These are phyloP conservation scores for Chimonanthus praecox DNA, from an alignment of 164 flowering plant genomes.

Conservation along the genomic window DNA sequence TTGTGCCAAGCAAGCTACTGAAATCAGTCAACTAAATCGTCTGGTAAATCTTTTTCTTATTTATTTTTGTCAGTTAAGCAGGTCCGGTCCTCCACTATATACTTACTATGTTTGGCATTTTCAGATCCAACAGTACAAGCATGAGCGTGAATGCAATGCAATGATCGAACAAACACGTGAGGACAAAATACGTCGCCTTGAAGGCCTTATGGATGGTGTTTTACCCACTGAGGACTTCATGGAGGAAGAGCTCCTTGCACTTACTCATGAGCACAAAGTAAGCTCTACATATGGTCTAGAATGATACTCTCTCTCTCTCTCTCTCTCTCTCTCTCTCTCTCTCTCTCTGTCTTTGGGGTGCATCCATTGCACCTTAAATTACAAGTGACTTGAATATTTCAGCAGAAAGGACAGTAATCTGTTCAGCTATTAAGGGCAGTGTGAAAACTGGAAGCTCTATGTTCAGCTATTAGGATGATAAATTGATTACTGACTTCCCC, in stretches of 20 bases:
- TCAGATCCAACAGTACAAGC: conserved; percentile 96
- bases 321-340: too few relatives aligned
- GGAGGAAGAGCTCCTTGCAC: conserved; percentile 72
- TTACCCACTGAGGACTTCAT: conserved; percentile 79
- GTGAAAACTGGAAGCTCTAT: too few relatives aligned
- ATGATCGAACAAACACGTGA: conserved; percentile 78
- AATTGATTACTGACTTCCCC: too few relatives aligned
- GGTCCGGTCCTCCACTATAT: background rate
- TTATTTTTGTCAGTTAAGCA: background rate
- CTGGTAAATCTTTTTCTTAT: conserved; percentile 39
- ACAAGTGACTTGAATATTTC: background rate
- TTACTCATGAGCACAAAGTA: conserved; percentile 76
- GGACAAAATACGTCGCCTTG: conserved; percentile 89
- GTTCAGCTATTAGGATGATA: too few relatives aligned
- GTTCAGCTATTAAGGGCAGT: background rate
- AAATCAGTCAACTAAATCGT: conserved; percentile 83
- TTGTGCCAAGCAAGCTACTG: conserved; percentile 72
- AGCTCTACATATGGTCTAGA: background rate
- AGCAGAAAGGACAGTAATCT: background rate
- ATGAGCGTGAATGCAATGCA: conserved; percentile 95
- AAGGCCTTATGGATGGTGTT: conserved; percentile 95
- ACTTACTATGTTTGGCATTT: background rate
- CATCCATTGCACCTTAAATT: conserved; percentile 3
- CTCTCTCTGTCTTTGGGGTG: background rate
- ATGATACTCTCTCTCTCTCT: background rate